A percentile compares a stretch with the other conserved stretches of the same genome.
phyloP scores from a whole-genome alignment of 2,329 filamentous ascomycete species.

The Emmonsia crescens region DNA sequence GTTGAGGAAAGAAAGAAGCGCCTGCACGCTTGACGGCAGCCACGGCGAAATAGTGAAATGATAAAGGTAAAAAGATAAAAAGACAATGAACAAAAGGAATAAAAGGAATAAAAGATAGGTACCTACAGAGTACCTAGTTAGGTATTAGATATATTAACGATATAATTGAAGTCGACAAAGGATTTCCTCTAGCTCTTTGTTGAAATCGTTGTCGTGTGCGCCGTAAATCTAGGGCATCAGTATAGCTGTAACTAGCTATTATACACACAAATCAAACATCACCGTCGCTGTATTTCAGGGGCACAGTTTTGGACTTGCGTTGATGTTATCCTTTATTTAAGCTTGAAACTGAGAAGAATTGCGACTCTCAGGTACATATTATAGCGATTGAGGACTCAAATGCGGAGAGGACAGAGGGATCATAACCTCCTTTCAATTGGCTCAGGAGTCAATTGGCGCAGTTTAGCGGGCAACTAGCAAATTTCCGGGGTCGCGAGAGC shows the following conservation, averaged over 20 bases:
- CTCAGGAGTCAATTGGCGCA: neutral
- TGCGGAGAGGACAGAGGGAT: too few relatives aligned
- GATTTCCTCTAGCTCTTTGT: too few relatives aligned
- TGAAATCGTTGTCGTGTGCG: too few relatives aligned
- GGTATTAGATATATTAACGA: too few relatives aligned
- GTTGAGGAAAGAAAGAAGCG: too few relatives aligned
- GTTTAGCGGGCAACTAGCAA: neutral
- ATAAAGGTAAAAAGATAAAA: neutral
- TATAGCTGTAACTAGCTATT: too few relatives aligned
- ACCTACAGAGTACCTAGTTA: too few relatives aligned
- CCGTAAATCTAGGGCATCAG: too few relatives aligned
- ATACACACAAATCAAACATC: neutral
- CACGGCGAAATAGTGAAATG: neutral
- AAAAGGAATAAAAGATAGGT: too few relatives aligned
- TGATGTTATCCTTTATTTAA: neutral
- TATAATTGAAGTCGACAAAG: too few relatives aligned
- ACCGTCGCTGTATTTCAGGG: too few relatives aligned
- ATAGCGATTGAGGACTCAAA: neutral
- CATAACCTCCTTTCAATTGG: neutral
- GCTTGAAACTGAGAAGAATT: neutral
- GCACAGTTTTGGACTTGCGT: neutral
- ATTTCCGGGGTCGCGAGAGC: neutral
- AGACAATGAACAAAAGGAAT: too few relatives aligned
- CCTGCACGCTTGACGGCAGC: neutral
- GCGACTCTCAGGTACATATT: neutral